Percentiles rank a stretch among this genome's conserved stretches.
These are phyloP conservation scores for carrot (Daucus carota) DNA, from an alignment of 129 eudicot genomes.

Conservation along the genomic window DH1_v3.0 NC_030382.2:47093001-47093500, in stretches of 20 bases:
- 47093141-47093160: background rate
- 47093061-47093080: background rate
- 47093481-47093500: background rate
- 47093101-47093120: background rate
- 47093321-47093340: background rate
- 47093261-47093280: background rate
- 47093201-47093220: background rate
- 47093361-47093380: too few relatives aligned
- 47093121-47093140: background rate
- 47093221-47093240: background rate
- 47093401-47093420: too few relatives aligned
- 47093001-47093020: conserved; percentile 8
- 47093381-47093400: too few relatives aligned
- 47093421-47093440: too few relatives aligned
- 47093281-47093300: background rate
- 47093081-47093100: background rate
- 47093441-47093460: too few relatives aligned
- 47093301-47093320: background rate
- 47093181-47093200: background rate
- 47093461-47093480: too few relatives aligned
- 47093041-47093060: background rate
- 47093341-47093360: background rate
- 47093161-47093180: background rate
- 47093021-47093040: conserved; percentile 6
- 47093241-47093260: background rate